Conservation (phyloP, 139 green algal genomes). For the Asterochloris sp. region DNA sequence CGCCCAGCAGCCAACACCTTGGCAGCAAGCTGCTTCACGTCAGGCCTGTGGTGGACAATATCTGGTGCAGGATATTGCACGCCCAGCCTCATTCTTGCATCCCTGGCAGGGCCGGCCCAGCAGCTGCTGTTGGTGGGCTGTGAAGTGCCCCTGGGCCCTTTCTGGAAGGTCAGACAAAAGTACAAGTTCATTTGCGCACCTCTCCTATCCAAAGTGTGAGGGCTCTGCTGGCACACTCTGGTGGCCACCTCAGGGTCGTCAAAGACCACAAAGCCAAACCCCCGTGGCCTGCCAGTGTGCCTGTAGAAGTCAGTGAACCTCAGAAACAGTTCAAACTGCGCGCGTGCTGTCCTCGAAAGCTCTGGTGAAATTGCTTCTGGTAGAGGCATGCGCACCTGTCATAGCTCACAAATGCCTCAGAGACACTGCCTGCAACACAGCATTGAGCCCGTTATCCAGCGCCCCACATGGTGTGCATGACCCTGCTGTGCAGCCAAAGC, state of each 20-base stretch:
- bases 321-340: too few species aligned
- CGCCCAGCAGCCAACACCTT: too few species aligned
- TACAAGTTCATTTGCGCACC: neutral
- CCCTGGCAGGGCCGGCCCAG: neutral
- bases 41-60: too few species aligned
- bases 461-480: too few species aligned
- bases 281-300: constrained; percentile 77
- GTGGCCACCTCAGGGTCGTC: constrained; percentile 81
- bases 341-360: too few species aligned
- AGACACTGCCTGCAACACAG: constrained; percentile 16
- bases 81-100: too few species aligned
- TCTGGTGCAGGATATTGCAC: too few species aligned
- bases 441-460: too few species aligned
- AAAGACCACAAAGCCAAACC: constrained; percentile 94
- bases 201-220: too few species aligned
- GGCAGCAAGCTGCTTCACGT: too few species aligned
- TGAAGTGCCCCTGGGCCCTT: neutral
- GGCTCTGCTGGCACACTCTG: constrained; percentile 50
- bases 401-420: constrained; percentile 89
- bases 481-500: too few species aligned
- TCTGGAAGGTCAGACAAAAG: neutral
- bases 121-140: constrained; percentile 14
- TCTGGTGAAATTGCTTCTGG: too few species aligned
- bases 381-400: constrained; percentile 30
- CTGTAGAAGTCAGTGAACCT: constrained; percentile 5